These are phyloP conservation scores for Pseudoscleropodium purum DNA, from an alignment of 225 moss, liverwort and hornwort species.

Conservation along the genomic window DNA sequence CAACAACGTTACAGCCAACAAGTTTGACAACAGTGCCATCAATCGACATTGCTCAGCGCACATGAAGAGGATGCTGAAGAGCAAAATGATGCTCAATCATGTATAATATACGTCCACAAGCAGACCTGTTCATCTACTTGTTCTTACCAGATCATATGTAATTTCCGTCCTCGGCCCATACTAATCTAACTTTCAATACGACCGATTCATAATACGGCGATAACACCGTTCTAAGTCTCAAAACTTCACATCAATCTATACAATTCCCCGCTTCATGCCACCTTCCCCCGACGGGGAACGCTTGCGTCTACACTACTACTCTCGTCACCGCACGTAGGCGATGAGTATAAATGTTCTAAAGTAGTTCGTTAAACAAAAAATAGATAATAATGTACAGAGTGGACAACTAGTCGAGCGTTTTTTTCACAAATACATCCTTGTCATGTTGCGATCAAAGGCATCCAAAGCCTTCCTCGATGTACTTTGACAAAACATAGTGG, in stretches of 20 bases:
- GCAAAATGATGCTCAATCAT: slow-evolving; percentile 37
- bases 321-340: not conserved
- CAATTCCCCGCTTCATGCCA: not conserved
- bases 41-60: not conserved
- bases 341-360: not conserved
- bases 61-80: not conserved
- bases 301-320: not conserved
- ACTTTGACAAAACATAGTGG: slow-evolving; percentile 47
- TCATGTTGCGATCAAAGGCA: slow-evolving; percentile 43
- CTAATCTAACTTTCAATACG: not conserved
- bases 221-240: not conserved
- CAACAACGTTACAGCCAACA: slow-evolving; percentile 9
- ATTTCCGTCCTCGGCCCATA: not conserved
- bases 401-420: not conserved
- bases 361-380: slow-evolving; percentile 15
- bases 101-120: slow-evolving; percentile 33
- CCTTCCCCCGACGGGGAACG: not conserved
- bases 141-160: slow-evolving; percentile 2
- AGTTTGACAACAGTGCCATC: not conserved
- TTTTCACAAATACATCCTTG: slow-evolving; percentile 44
- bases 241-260: slow-evolving; percentile 21
- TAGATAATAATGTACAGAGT: slow-evolving; percentile 12
- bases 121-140: slow-evolving; percentile 17
- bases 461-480: slow-evolving; percentile 47
- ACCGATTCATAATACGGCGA: not conserved